Percentiles rank a stretch among this genome's conserved stretches.
phyloP scores from a whole-genome alignment of 2,329 filamentous ascomycete species.

The Podosphaera fusca region DNA sequence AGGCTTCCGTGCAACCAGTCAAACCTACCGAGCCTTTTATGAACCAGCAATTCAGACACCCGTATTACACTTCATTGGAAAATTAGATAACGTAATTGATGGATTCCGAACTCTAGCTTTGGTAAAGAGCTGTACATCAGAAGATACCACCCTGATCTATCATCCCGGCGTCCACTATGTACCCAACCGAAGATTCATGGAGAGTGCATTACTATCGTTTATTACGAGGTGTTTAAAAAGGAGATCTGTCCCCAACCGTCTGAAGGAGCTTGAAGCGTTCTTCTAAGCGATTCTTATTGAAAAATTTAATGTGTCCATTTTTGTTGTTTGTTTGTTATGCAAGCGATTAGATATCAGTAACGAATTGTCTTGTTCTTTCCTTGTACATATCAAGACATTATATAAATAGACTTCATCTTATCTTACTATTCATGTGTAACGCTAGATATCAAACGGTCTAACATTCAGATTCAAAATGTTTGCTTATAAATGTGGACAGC shows the following conservation, averaged over 20 bases:
- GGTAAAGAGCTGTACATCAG: conserved; percentile 35
- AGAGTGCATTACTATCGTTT: conserved; percentile 52
- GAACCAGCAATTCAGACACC: conserved; percentile 58
- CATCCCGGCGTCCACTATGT: conserved; percentile 73
- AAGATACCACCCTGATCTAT: conserved; percentile 31
- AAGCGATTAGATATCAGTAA: too few relatives aligned
- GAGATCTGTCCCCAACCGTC: too few relatives aligned
- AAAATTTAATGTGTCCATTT: not conserved
- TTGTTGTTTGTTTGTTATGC: not conserved
- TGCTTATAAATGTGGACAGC: too few relatives aligned
- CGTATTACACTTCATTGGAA: conserved; percentile 60
- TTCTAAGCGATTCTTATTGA: too few relatives aligned
- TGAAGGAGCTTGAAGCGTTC: too few relatives aligned
- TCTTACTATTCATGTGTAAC: too few relatives aligned
- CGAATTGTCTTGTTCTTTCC: too few relatives aligned
- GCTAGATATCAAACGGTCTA: too few relatives aligned
- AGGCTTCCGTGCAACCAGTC: conserved; percentile 45
- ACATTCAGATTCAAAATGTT: too few relatives aligned
- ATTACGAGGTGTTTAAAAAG: conserved; percentile 24
- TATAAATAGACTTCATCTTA: too few relatives aligned
- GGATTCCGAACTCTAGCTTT: conserved; percentile 47
- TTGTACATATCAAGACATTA: too few relatives aligned
- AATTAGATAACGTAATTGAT: conserved; percentile 69
- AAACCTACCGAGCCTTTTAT: conserved; percentile 46
- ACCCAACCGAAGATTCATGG: conserved; percentile 61